A percentile compares a stretch with the other conserved stretches of the same genome.
Evolutionary conservation across 208 protist genomes (phyloP).

Genomic region (Leishmania mexicana): DNA sequence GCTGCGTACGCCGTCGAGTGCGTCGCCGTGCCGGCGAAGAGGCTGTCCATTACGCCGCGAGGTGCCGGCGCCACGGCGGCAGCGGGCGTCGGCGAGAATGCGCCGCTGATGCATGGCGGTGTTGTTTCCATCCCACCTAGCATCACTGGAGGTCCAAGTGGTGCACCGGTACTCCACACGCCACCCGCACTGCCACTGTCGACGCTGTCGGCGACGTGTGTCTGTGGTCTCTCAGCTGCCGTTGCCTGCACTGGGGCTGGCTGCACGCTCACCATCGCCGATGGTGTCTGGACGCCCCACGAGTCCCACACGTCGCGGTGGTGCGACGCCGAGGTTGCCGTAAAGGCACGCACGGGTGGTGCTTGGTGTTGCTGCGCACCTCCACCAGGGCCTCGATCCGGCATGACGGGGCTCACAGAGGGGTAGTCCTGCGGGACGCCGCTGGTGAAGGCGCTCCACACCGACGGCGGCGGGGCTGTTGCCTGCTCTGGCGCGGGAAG

Average conservation of each 20-base stretch:
- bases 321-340: neutral
- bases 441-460: constrained; percentile 39
- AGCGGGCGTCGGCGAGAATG: neutral
- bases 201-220: neutral
- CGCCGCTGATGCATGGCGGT: neutral
- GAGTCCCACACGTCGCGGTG: constrained; percentile 14
- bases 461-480: neutral
- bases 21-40: constrained; percentile 31
- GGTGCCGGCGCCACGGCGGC: constrained; percentile 17
- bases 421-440: constrained; percentile 38
- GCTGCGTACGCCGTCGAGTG: neutral
- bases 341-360: neutral
- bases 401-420: neutral
- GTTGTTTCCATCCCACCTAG: neutral
- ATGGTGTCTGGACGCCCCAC: constrained; percentile 26
- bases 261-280: constrained; percentile 8
- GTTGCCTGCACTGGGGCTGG: neutral
- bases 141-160: neutral
- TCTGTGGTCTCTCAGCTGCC: neutral
- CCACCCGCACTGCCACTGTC: neutral
- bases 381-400: neutral
- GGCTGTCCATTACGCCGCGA: constrained; percentile 42
- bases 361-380: constrained; percentile 1
- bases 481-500: neutral
- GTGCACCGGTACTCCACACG: constrained; percentile 7